Evolutionary conservation across 2,329 filamentous ascomycete genomes (phyloP), one percentile per base, ranked within the genome.

Genomic region (Diaporthe vexans): DNA sequence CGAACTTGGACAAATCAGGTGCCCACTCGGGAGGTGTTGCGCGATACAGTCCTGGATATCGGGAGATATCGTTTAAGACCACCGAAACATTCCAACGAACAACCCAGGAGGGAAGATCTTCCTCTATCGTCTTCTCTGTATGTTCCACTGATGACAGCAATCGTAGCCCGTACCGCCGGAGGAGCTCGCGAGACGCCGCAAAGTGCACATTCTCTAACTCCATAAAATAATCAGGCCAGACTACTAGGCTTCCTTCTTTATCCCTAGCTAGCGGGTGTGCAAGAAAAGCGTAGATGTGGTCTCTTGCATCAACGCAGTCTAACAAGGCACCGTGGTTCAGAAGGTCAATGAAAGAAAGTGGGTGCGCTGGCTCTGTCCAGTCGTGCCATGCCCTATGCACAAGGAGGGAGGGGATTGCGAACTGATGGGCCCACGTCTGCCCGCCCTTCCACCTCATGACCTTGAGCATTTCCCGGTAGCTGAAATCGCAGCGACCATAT

Each of bases 201-300:
- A 54, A n/a, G n/a, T 68, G 40, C n/a, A 72, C 17, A 10, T 63
- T 6, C 1, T 72, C 57, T 46, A 65, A 24, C 4, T 43, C 29
- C 29, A 24, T 63, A 13, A 11, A 24, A 10, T 72, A 72, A n/a
- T 72, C 70, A 2, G 70, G 56, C 15, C 29, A 21, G 57, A 72
- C n/a, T 24, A 72, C 3, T 9, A 37, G 57, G 6, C 26, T 35
- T 29, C 70, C 70, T 6, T 63, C 70, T 26, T 65, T 7, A 19
- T 63, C 40, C 11, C 24, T 59, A 8, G 57, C 70, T 33, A 72
- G 33, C 5, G 57, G 70, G n/a, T 65, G 70, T 1, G n/a, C 70
- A 2, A 72, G 70, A 24, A 72, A 72, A 1, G 70, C 57, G 5
- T 63, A 72, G 57, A 72, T n/a, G 19, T 40, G 58, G 24, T 72